These are phyloP conservation scores for Clonostachys rosea DNA, from an alignment of 2,329 filamentous ascomycete genomes.

Conservation along the genomic window DNA sequence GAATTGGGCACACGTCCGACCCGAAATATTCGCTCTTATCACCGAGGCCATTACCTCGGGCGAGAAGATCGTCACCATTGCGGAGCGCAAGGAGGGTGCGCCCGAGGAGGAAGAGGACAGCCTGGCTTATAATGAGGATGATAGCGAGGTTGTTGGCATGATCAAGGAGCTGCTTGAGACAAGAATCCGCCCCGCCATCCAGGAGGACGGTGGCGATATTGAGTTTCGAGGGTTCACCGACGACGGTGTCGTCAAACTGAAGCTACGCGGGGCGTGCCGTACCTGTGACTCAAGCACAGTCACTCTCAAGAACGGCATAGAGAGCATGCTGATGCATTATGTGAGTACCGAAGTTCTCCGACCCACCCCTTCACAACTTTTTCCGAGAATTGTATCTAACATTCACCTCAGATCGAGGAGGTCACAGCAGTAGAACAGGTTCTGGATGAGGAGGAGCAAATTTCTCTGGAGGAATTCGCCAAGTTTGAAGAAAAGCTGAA, in stretches of 20 bases:
- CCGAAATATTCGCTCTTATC: constrained; percentile 92
- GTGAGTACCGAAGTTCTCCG: constrained; percentile 43
- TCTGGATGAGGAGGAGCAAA: constrained; percentile 85
- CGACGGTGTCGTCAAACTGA: constrained; percentile 72
- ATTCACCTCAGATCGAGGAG: constrained; percentile 75
- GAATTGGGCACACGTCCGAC: constrained; percentile 92
- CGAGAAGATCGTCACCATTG: constrained; percentile 71
- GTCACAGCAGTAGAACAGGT: constrained; percentile 91
- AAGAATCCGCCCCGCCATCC: constrained; percentile 88
- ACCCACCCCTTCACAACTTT: background rate
- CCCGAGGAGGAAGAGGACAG: constrained; percentile 54
- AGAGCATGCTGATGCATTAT: constrained; percentile 97
- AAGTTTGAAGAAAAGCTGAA: constrained; percentile 85
- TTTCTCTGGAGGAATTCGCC: constrained; percentile 81
- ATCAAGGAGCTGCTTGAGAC: constrained; percentile 98
- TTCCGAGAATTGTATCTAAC: constrained; percentile 15
- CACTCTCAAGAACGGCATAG: constrained; percentile 95
- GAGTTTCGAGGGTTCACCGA: constrained; percentile 88
- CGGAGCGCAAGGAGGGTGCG: constrained; percentile 54
- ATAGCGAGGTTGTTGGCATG: constrained; percentile 94
- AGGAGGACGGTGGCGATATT: constrained; percentile 97
- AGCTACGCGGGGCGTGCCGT: constrained; percentile 86
- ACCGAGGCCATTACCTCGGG: constrained; percentile 87
- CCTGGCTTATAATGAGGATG: constrained; percentile 80
- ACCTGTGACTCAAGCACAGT: constrained; percentile 97